Evolutionary conservation across 345 rosid genomes (phyloP), one percentile per base, ranked within the genome.

Genomic region (Populus davidiana): DNA sequence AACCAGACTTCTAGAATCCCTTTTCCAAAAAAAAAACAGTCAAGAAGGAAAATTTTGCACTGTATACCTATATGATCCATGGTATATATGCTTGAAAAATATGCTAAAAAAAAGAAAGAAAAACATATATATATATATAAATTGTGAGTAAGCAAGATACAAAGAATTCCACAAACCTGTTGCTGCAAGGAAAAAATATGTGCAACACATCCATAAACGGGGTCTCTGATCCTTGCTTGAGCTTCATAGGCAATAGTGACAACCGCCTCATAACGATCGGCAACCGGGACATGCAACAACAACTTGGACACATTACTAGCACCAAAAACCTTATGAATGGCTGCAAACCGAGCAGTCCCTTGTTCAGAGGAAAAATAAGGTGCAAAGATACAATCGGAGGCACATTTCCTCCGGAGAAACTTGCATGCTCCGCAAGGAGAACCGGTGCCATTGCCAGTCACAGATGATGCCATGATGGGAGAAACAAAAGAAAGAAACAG

Each of bases 371-470:
- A 80, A 69, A 91, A 91, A 73, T 91, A 90, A 2, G 96, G 96
- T 1, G 96, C 96, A 61, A 91, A 91, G 1, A 91, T 72, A 75
- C 96, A 91, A 75, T 88, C 92, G 23, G 87, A 69, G 0, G 92
- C 88, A 23, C 96, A 91, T 86, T 91, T 91, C 75, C 93, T 74
- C 41, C 93, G 73, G 63, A 91, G 88, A 68, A 91, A 91, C 85
- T 91, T 91, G 91, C 96, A 91, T 39, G 96, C 93, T 25, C 96
- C 96, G 64, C 96, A 91, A 1, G 96, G 96, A 59, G 93, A 90
- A 27, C 88, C 86, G 0, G 78, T 69, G 16, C 88, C 86, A 0
- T 76, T 69, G 16, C 77, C 77, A 33, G 74, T 50, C 41, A 82
- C 86, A 23, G 89, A 82, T 27, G 91, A 78, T 41, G 87, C 87